Base-by-base conservation (phyloP, 352 stramenopile species). In the Phytophthora litchii region DNA sequence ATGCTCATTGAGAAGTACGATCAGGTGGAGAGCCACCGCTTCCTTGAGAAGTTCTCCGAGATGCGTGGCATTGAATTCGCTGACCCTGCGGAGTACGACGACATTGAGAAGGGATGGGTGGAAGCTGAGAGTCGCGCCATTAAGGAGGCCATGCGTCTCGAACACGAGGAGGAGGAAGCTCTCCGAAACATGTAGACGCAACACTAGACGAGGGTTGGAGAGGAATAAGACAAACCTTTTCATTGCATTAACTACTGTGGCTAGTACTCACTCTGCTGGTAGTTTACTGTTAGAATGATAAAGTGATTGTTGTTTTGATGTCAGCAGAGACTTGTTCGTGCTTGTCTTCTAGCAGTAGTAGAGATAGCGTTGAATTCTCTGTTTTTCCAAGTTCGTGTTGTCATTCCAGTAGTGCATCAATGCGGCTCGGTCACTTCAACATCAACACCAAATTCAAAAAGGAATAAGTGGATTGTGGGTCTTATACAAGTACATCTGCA, bases 1-100 rank as follows among this genome's bases (percentile, higher is more conserved):
- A 81, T 92, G 83, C 78, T 94, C 34, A 68, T 78, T 27, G 81
- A 89, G 51, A 94, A 94, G 69, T 94, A 94, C 76, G 80, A 89
- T 56, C 72, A 89, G 55, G 85, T 94, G 41, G 83, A 92, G 54
- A 69, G 70, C 40, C 78, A 92, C 54, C 83, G 85, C 25, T 92
- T 94, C 72, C 58, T 94, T 14, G 76, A 90, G 38, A 94, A 94
- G 63, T 91, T 92, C 57, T 71, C 83, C 60, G 73, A 83, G 64
- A 80, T 91, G 74, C 81, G 83, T 23, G 85, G 85, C 54, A 88
- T 92, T 54, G 55, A 89, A 60, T 92, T 92, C 38, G 84, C 83
- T 21, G 72, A 85, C 41, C 83, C 81, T 8, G 76, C 80, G 25
- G 83, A 94, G 62, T 90, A 91, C 72, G 70, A 90, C 61, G 86